Conservation (phyloP, 371 early-diverging fungal species). For the Mortierella sp. region DNA sequence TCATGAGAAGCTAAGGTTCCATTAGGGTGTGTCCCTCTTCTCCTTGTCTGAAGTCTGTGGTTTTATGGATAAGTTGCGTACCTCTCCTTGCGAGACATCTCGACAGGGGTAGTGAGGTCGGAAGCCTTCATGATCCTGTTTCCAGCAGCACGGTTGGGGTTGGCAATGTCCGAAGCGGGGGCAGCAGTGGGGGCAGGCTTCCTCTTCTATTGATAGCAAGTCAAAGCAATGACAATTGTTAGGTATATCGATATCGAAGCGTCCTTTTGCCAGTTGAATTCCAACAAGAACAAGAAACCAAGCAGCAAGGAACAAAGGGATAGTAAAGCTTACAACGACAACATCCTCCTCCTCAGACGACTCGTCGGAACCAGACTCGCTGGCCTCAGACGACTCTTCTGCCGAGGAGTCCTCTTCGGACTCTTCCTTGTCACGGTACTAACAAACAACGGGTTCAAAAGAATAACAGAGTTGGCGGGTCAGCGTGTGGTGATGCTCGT, state of each 20-base stretch:
- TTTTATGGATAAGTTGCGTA: conserved; percentile 4
- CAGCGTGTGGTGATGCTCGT: background rate
- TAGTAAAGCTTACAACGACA: conserved; percentile 21
- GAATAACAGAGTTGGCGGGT: background rate
- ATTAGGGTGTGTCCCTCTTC: background rate
- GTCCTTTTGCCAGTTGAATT: background rate
- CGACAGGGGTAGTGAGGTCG: conserved; percentile 59
- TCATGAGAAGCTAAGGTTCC: background rate
- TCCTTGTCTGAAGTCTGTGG: background rate
- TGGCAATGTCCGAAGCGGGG: conserved; percentile 47
- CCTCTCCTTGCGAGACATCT: conserved; percentile 65
- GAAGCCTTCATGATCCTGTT: conserved; percentile 60
- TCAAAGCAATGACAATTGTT: background rate
- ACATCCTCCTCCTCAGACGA: conserved; percentile 45
- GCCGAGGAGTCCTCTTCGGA: conserved; percentile 45
- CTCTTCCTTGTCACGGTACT: conserved; percentile 53
- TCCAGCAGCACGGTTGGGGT: conserved; percentile 63
- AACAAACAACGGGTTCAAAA: conserved; percentile 8
- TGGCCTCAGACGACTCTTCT: conserved; percentile 52
- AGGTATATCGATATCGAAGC: background rate
- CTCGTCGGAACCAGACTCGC: conserved; percentile 51
- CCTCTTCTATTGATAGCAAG: conserved; percentile 28
- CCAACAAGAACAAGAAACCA: background rate
- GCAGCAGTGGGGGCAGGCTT: conserved; percentile 23
- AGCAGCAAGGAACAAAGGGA: background rate